A percentile compares a stretch with the other conserved stretches of the same genome.
phyloP scores from a whole-genome alignment of 345 rosid genomes.

The Rhodamnia argentea region DNA sequence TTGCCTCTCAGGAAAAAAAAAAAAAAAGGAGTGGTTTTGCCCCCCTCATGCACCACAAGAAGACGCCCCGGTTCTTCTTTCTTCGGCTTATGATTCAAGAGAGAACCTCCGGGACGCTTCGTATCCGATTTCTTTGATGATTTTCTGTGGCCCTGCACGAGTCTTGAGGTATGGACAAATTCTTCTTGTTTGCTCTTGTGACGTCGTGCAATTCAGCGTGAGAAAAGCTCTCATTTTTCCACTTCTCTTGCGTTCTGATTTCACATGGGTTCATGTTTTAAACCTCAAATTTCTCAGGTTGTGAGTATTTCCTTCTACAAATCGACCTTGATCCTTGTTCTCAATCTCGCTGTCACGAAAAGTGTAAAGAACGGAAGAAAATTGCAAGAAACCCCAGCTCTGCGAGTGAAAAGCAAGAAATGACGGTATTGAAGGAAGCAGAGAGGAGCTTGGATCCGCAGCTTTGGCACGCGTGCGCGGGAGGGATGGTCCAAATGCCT shows the following conservation, averaged over 20 bases:
- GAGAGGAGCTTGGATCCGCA: slow-evolving; percentile 77
- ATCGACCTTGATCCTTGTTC: neutral
- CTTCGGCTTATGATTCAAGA: neutral
- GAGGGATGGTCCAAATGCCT: slow-evolving; percentile 90
- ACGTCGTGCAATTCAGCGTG: neutral
- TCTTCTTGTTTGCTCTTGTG: neutral
- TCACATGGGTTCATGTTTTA: neutral
- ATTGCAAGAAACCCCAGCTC: neutral
- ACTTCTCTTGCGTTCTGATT: neutral
- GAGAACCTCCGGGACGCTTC: neutral
- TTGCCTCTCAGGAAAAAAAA: neutral
- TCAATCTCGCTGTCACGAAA: neutral
- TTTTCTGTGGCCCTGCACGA: neutral
- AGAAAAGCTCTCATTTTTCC: neutral
- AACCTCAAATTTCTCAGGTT: neutral
- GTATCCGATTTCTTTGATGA: neutral
- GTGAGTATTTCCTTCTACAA: neutral
- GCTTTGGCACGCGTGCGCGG: slow-evolving; percentile 98
- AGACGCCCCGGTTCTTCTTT: neutral
- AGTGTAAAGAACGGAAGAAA: neutral
- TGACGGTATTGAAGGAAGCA: slow-evolving; percentile 21
- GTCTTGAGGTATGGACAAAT: neutral
- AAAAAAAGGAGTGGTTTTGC: neutral
- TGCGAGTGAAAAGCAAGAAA: neutral
- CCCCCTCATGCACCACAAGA: neutral